phyloP scores from a whole-genome alignment of 257 asterid species.

The Lithospermum erythrorhizon region DNA sequence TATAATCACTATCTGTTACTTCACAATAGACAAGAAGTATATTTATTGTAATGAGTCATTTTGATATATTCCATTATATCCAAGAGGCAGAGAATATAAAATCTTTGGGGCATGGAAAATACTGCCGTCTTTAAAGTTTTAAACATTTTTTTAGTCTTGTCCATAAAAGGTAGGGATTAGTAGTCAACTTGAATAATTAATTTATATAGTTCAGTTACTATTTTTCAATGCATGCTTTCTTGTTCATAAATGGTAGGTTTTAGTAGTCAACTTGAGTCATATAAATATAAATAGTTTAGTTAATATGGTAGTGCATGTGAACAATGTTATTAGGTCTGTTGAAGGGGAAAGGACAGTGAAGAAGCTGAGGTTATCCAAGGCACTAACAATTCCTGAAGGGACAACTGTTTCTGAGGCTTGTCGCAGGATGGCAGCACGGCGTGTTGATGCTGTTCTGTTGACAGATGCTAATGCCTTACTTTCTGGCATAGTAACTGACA shows the following conservation, averaged over 20 bases:
- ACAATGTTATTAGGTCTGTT: slow-evolving; percentile 26
- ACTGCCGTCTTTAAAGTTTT: background rate
- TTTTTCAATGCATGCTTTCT: background rate
- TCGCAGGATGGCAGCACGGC: slow-evolving; percentile 86
- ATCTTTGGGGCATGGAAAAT: no score
- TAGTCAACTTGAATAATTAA: no score
- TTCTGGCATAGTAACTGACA: slow-evolving; percentile 94
- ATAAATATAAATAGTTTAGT: background rate
- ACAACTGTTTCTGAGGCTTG: slow-evolving; percentile 91
- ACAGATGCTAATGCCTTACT: slow-evolving; percentile 91
- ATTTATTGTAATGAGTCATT: no score
- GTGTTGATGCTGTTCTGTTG: slow-evolving; percentile 83
- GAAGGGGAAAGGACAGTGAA: slow-evolving; percentile 91
- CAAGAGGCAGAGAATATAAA: no score
- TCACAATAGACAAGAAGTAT: no score
- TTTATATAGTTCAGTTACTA: no score
- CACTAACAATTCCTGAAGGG: slow-evolving; percentile 92
- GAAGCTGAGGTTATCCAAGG: slow-evolving; percentile 82
- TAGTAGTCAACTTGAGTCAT: no score
- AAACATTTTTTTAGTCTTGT: no score
- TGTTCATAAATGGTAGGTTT: background rate
- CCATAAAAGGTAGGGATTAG: no score
- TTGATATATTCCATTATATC: no score
- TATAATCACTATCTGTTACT: no score
- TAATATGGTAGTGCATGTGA: background rate